Evolutionary conservation across 371 early-diverging fungal species (phyloP), one percentile per base, ranked within the genome.

Genomic region (Mortierella sp.): DNA sequence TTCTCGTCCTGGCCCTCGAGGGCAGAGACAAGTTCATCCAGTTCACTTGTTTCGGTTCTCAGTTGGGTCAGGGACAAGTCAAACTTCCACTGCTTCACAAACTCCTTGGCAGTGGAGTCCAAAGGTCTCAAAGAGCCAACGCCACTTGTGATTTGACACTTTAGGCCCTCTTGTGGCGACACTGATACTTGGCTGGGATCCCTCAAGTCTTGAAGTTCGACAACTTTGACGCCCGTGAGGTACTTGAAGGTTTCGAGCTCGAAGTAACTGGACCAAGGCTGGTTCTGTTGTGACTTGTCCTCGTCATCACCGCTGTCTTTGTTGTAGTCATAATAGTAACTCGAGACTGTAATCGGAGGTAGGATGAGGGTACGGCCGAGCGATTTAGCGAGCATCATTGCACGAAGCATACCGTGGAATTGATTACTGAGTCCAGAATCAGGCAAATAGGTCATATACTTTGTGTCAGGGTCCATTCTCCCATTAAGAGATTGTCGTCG

Each of bases 221-320:
- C 45, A 0, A 74, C 47, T 21, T 79, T 65, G 36, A 61, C 71
- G 1, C 74, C 74, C 0, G 75, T 79, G 15, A 79, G 74, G 11
- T 67, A n/a, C 32, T 53, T 64, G 59, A 79, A 79, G 0, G 75
- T 60, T 6, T 58, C 58, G 24, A 79, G 61, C 33, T 79, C 80
- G 57, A 79, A 74, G 52, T 57, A 74, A 28, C 45, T 60, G 33
- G 80, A 79, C 80, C 80, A 79, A 5, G 72, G 72, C 24, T 79
- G 74, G 48, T 66, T 69, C 24, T 67, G 45, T 16, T 57, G 61
- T n/a, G 63, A 60, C 0, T 59, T 58, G 41, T 57, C 63, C n/a
- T 73, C 16, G 15, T 58, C 22, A 19, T 38, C 40, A 8, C 19
- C n/a, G 38, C 19, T 36, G 7, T n/a, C 40, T 11, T 38, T 58